phyloP scores from a whole-genome alignment of 2,329 filamentous ascomycete species.

The Fusarium scirpi region DNA sequence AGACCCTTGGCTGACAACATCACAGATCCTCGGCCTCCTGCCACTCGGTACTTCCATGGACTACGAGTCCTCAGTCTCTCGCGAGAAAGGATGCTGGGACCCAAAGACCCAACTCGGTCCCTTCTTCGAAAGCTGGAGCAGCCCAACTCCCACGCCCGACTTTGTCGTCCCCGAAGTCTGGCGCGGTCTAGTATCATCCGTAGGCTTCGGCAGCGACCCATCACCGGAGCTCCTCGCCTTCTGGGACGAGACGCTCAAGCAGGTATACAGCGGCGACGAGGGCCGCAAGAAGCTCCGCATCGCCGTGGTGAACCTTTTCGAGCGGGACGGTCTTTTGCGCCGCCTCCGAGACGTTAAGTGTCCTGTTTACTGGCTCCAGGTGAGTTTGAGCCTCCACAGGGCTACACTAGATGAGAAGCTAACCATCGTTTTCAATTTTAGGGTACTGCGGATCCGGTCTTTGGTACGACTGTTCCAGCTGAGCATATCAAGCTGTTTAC shows the following conservation, averaged over 20 bases:
- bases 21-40: constrained; percentile 61
- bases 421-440: constrained; percentile 37
- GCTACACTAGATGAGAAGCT: background rate
- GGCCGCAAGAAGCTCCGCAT: constrained; percentile 62
- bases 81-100: constrained; percentile 63
- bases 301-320: constrained; percentile 58
- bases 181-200: constrained; percentile 57
- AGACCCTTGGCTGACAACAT: constrained; percentile 16
- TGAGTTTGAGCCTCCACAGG: constrained; percentile 41
- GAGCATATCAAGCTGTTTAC: constrained; percentile 66
- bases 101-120: constrained; percentile 56
- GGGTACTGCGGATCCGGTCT: constrained; percentile 61
- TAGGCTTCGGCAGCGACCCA: constrained; percentile 60
- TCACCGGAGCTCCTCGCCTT: constrained; percentile 54
- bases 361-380: constrained; percentile 66
- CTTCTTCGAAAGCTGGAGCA: constrained; percentile 59
- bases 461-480: constrained; percentile 53
- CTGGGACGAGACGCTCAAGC: constrained; percentile 60
- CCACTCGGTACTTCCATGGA: constrained; percentile 66
- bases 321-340: constrained; percentile 61
- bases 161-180: constrained; percentile 62
- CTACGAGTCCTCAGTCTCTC: constrained; percentile 61
- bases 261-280: constrained; percentile 62
- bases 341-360: constrained; percentile 61
- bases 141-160: constrained; percentile 55